phyloP scores from a whole-genome alignment of 176 grass and related monocot genomes.

The Panicum miliaceum region DNA sequence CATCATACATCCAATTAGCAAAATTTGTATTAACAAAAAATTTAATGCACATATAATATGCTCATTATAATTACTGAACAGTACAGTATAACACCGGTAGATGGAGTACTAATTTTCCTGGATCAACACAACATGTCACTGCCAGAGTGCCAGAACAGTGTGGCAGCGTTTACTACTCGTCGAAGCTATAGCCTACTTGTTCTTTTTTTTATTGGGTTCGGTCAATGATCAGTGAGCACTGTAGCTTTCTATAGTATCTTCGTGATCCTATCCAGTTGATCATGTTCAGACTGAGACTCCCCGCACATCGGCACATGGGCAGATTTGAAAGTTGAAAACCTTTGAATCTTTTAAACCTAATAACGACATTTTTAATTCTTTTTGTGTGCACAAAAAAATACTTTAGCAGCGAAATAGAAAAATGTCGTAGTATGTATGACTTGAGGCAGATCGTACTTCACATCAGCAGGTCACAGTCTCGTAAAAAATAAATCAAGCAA shows the following conservation, averaged over 20 bases:
- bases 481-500: neutral
- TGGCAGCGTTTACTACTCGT: constrained; percentile 1
- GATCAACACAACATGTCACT: constrained; percentile 28
- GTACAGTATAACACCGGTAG: neutral
- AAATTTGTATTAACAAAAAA: neutral
- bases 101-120: neutral
- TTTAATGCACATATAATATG: neutral
- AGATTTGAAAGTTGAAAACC: neutral
- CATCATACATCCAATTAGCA: neutral
- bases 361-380: neutral
- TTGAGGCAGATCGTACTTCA: constrained; percentile 3
- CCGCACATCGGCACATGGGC: constrained; percentile 19
- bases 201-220: constrained; percentile 3
- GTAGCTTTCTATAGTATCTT: constrained; percentile 7
- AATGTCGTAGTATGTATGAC: neutral
- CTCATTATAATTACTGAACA: neutral
- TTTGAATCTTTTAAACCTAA: neutral
- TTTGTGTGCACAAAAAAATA: neutral
- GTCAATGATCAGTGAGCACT: constrained; percentile 5
- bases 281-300: neutral
- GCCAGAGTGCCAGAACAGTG: neutral
- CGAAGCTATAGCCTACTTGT: neutral
- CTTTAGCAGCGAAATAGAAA: too few relatives aligned
- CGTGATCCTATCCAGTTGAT: constrained; percentile 5
- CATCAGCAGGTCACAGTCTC: neutral